Conservation (phyloP, 805 yeast genomes). For the Zygosaccharomyces kombuchaensis region DNA sequence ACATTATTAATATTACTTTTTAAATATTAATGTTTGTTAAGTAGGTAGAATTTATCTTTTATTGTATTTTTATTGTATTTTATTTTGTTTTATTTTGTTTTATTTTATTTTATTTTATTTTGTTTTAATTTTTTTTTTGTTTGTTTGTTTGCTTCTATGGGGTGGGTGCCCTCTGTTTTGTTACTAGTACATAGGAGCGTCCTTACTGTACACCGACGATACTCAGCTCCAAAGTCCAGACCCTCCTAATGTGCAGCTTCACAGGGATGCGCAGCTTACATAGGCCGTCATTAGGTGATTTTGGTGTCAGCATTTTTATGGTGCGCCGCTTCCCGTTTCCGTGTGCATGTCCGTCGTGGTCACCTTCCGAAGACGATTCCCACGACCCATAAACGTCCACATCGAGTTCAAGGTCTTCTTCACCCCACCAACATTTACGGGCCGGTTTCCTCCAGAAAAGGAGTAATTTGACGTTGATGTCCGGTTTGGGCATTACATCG, state of each 20-base stretch:
- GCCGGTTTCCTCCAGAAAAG: slow-evolving; percentile 98
- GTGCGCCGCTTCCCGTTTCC: background rate
- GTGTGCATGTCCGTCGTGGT: too few species aligned
- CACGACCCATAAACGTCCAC: slow-evolving; percentile 33
- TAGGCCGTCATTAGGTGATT: slow-evolving; percentile 9
- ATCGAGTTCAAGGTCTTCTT: slow-evolving; percentile 47
- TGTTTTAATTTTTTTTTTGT: slow-evolving; percentile 1
- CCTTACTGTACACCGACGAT: slow-evolving; percentile 69
- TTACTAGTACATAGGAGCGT: background rate
- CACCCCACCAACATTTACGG: slow-evolving; percentile 97
- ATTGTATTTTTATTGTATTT: too few species aligned
- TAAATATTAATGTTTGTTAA: too few species aligned
- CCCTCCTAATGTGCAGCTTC: slow-evolving; percentile 82
- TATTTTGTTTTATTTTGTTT: background rate
- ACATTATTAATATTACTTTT: too few species aligned
- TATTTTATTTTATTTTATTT: background rate
- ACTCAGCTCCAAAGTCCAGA: slow-evolving; percentile 93
- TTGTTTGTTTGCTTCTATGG: background rate
- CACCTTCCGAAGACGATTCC: slow-evolving; percentile 8
- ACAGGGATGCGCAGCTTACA: slow-evolving; percentile 39
- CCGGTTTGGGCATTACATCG: slow-evolving; percentile 34
- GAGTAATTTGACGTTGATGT: slow-evolving; percentile 57
- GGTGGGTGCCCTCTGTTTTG: too few species aligned
- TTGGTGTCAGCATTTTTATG: slow-evolving; percentile 10
- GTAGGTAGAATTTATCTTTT: too few species aligned